Evolutionary conservation across 1,139 yeast genomes (phyloP), one percentile per base, ranked within the genome.

Genomic region (Sugiyamaella japonica): DNA sequence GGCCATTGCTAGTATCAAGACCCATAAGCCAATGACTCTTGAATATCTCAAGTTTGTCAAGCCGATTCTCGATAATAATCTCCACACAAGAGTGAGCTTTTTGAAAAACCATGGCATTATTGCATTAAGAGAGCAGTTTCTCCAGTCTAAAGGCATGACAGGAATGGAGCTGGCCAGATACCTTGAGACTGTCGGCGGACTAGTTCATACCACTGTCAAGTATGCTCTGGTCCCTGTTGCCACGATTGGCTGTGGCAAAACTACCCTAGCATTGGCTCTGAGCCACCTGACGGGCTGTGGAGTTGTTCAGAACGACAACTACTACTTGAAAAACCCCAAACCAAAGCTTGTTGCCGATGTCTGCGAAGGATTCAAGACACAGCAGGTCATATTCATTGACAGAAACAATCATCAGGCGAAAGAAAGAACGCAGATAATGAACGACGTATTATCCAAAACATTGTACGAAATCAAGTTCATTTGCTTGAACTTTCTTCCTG

Each of bases 161-260:
- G 83, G 80, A 5, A 61, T 74, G 37, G 80, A 79, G 52, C 68
- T 81, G 49, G 60, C 58, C 9, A 52, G 52, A 29, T 62, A 60
- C 20, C 56, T 52, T 6, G 54, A 42, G 32, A 52, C 40, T 10
- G 49, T 50, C 25, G 25, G 25, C 25, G 25, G 5, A 3, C 25
- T 6, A 20, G 25, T 6, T 10, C 10, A 20, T 9, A 50, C 49
- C n/a, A 36, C 56, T 7, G n/a, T 17, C 9, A 83, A 83, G 64
- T 89, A 82, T 65, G 78, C 88, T 0, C 65, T 95, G 0, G 79
- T 90, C 1, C 95, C 98, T 0, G 82, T 91, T 12, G 90, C 98
- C 0, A 89, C 97, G 0, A 81, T 93, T 50, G 99, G 98, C 0
- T 89, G 97, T 69, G 99, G 99, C 7, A 95, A 95, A 67, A 90